A percentile compares a stretch with the other conserved stretches of the same genome.
phyloP scores from a whole-genome alignment of 352 stramenopile species.

The Phytopythium ostracodes region DNA sequence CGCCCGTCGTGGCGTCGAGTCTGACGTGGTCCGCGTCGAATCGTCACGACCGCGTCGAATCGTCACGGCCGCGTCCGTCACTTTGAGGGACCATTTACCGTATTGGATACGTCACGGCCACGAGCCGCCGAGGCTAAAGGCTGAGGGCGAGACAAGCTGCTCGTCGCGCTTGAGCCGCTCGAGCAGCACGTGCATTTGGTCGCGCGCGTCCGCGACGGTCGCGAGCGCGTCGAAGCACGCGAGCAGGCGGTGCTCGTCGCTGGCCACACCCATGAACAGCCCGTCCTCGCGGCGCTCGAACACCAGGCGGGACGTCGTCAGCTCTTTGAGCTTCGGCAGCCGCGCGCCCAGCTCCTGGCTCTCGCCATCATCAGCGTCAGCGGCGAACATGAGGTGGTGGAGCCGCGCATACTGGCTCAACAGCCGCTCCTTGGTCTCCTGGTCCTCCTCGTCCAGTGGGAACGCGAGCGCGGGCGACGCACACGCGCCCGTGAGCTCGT shows the following conservation, averaged over 20 bases:
- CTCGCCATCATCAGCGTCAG: conserved; percentile 9
- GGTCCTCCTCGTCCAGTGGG: conserved; percentile 36
- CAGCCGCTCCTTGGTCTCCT: conserved; percentile 26
- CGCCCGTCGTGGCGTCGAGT: not conserved
- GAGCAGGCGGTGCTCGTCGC: conserved; percentile 48
- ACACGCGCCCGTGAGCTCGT: conserved; percentile 60
- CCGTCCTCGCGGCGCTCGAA: conserved; percentile 45
- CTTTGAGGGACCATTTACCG: not conserved
- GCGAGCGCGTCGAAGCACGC: conserved; percentile 53
- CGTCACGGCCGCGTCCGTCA: not conserved
- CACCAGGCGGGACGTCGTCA: conserved; percentile 34
- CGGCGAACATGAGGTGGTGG: conserved; percentile 43
- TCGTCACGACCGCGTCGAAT: not conserved
- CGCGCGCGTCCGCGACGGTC: conserved; percentile 36
- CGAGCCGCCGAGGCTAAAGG: not conserved
- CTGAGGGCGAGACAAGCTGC: conserved; percentile 34
- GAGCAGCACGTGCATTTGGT: conserved; percentile 52
- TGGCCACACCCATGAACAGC: conserved; percentile 48
- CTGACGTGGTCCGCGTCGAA: not conserved
- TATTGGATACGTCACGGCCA: not conserved
- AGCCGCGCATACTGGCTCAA: conserved; percentile 55
- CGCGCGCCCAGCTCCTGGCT: conserved; percentile 57
- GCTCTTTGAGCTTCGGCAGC: conserved; percentile 23
- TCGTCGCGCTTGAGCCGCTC: conserved; percentile 51
- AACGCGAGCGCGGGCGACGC: conserved; percentile 34